phyloP scores from a whole-genome alignment of 768 basidiomycete species.

The Boletus rubescentipes region DNA sequence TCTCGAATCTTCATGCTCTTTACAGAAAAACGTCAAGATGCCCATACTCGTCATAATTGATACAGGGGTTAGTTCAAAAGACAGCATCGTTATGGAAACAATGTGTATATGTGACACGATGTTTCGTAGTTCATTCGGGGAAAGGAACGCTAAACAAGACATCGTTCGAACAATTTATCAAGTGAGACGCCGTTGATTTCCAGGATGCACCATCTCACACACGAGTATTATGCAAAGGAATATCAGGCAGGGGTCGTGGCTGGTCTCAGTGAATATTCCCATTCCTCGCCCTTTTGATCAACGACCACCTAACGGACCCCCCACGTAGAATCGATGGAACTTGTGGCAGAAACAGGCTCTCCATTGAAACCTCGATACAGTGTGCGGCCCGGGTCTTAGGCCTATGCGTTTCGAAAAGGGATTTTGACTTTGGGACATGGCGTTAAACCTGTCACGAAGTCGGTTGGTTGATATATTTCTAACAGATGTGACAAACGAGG shows the following conservation, averaged over 20 bases:
- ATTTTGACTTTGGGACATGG: conserved; percentile 9
- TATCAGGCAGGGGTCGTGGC: not conserved
- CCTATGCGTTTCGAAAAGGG: conserved; percentile 3
- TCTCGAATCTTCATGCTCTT: no score
- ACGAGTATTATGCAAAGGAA: not conserved
- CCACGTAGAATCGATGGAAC: not conserved
- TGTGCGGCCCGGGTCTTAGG: conserved; percentile 1
- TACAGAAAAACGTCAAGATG: not conserved
- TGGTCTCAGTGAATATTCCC: not conserved
- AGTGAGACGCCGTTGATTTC: not conserved
- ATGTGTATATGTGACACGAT: conserved; percentile 1
- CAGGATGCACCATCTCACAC: not conserved
- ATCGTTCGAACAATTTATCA: conserved; percentile 4
- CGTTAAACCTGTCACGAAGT: not conserved
- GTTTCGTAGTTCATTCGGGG: conserved; percentile 2
- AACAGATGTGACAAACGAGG: no score
- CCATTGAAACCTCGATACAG: not conserved
- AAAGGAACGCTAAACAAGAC: not conserved
- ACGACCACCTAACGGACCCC: not conserved
- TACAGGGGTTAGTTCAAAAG: not conserved
- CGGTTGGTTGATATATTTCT: not conserved
- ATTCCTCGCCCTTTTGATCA: not conserved
- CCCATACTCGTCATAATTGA: not conserved
- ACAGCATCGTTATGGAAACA: conserved; percentile 2
- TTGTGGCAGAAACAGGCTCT: not conserved